Percentiles rank a stretch among this genome's conserved stretches.
These are phyloP conservation scores for Nemania bipapillata DNA, from an alignment of 2,329 filamentous ascomycete genomes.

Conservation along the genomic window DNA sequence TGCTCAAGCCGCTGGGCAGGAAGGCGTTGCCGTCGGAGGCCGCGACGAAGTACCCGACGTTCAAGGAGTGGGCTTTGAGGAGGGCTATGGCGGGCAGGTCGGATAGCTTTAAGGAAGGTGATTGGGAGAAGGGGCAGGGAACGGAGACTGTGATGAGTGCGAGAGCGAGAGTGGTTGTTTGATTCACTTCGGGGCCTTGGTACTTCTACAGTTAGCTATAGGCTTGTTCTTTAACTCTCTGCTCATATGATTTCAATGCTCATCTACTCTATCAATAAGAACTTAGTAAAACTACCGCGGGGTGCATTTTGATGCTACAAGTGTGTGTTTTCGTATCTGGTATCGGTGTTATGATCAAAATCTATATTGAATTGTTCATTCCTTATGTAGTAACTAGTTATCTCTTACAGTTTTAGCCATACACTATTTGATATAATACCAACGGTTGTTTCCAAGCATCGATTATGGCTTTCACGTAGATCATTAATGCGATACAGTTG, in stretches of 20 bases:
- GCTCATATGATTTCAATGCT: constrained; percentile 43
- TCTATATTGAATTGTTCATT: too few species aligned
- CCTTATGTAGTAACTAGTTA: too few species aligned
- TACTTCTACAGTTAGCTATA: neutral
- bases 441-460: too few species aligned
- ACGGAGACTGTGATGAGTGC: constrained; percentile 31
- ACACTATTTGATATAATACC: too few species aligned
- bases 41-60: constrained; percentile 23
- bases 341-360: too few species aligned
- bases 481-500: too few species aligned
- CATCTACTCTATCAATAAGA: constrained; percentile 43
- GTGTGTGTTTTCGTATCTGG: too few species aligned
- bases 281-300: too few species aligned
- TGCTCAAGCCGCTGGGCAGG: constrained; percentile 36
- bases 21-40: constrained; percentile 24
- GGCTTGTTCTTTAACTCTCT: neutral
- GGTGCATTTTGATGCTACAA: too few species aligned
- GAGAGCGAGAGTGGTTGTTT: constrained; percentile 28
- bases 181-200: neutral
- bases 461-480: too few species aligned
- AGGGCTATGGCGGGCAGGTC: constrained; percentile 34
- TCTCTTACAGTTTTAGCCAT: too few species aligned
- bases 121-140: constrained; percentile 37
- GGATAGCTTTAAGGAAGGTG: constrained; percentile 34
- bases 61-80: constrained; percentile 37